A percentile compares a stretch with the other conserved stretches of the same genome.
Conservation (phyloP, 1,284 basidiomycete species). For the Rhodotorula sp. region DNA sequence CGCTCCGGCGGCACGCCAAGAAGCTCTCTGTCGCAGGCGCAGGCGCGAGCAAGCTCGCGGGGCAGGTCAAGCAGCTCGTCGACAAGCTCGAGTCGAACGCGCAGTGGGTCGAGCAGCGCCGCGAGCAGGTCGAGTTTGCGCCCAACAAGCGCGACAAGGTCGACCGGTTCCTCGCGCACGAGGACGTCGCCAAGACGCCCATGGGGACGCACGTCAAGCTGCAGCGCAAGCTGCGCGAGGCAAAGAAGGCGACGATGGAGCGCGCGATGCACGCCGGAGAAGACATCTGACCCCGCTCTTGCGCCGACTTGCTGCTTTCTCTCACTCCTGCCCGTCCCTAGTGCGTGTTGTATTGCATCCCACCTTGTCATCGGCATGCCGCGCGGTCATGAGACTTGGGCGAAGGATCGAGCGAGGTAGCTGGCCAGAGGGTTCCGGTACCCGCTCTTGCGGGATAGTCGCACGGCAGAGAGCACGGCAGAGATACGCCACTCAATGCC, state of each 20-base stretch:
- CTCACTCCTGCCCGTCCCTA: not conserved
- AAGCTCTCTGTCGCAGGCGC: slow-evolving; percentile 39
- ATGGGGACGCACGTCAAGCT: slow-evolving; percentile 65
- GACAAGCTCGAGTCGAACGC: slow-evolving; percentile 81
- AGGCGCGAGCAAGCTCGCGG: slow-evolving; percentile 59
- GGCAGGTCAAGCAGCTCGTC: slow-evolving; percentile 68
- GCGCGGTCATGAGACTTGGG: too few relatives aligned
- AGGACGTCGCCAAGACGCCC: slow-evolving; percentile 69
- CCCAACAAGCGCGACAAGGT: slow-evolving; percentile 71
- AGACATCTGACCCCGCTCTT: slow-evolving; percentile 1
- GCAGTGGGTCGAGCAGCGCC: slow-evolving; percentile 70
- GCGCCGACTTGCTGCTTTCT: not conserved
- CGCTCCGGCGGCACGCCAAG: slow-evolving; percentile 71
- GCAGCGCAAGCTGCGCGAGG: slow-evolving; percentile 75
- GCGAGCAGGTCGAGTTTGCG: slow-evolving; percentile 69
- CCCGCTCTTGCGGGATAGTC: too few relatives aligned
- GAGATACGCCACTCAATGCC: too few relatives aligned
- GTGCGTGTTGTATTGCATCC: not conserved
- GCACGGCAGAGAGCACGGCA: too few relatives aligned
- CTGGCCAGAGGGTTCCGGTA: too few relatives aligned
- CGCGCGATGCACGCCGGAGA: slow-evolving; percentile 29
- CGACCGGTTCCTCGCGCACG: slow-evolving; percentile 66
- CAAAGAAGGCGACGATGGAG: slow-evolving; percentile 58
- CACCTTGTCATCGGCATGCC: not conserved
- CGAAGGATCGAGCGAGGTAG: too few relatives aligned